phyloP scores from a whole-genome alignment of 345 rosid species.

The Capsella bursapastoris region DNA sequence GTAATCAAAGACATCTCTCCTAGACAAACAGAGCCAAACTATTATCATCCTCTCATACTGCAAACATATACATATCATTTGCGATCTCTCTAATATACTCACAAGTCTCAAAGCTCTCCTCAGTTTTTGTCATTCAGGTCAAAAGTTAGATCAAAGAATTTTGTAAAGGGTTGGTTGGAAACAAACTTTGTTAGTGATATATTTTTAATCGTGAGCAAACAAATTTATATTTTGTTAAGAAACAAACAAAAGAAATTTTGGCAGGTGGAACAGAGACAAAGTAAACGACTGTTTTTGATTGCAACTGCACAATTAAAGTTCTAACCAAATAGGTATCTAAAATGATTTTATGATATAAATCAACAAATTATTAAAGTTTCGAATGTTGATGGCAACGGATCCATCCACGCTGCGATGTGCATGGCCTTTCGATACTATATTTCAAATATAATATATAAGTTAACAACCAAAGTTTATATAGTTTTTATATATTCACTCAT shows the following conservation, averaged over 20 bases:
- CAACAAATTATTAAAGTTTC: neutral
- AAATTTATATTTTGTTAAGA: too few relatives aligned
- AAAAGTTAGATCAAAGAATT: neutral
- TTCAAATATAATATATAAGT: too few relatives aligned
- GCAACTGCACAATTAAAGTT: conserved; percentile 7
- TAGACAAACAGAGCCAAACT: neutral
- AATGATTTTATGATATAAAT: neutral
- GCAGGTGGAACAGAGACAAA: conserved; percentile 5
- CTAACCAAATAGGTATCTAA: neutral
- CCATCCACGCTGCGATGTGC: conserved; percentile 23
- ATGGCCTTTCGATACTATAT: conserved; percentile 1
- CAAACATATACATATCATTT: neutral
- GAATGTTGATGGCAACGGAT: conserved; percentile 20
- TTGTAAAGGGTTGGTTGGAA: neutral
- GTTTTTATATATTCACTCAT: too few relatives aligned
- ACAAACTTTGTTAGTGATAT: neutral
- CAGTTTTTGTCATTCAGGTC: neutral
- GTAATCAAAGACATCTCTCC: neutral
- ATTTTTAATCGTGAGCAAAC: neutral
- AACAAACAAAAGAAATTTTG: neutral
- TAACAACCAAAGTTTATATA: too few relatives aligned
- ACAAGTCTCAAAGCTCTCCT: neutral
- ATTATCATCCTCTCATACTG: neutral
- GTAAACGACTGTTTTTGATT: conserved; percentile 3
- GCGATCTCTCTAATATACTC: neutral